Evolutionary conservation across 805 yeast species (phyloP).

Genomic region (Saturnispora silvae): DNA sequence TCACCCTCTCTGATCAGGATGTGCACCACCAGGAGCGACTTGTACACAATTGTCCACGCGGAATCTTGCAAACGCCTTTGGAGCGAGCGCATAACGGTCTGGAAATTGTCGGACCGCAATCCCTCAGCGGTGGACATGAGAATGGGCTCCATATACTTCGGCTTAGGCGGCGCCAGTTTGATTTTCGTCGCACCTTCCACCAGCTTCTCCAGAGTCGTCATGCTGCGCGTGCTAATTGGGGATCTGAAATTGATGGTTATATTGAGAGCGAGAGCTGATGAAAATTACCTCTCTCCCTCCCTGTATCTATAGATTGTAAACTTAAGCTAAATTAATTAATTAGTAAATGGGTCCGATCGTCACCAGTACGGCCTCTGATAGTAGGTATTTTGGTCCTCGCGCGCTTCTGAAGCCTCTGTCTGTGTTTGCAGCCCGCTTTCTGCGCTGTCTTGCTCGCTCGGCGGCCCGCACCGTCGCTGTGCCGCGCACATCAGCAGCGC

Average conservation of each 20-base stretch:
- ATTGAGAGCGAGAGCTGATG: too few species aligned
- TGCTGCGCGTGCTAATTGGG: slow-evolving; percentile 11
- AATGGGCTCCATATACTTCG: slow-evolving; percentile 91
- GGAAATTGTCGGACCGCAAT: slow-evolving; percentile 42
- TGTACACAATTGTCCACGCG: slow-evolving; percentile 89
- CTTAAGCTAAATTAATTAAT: too few species aligned
- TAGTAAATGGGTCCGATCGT: too few species aligned
- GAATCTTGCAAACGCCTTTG: slow-evolving; percentile 56
- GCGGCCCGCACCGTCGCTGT: background rate
- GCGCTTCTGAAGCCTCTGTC: background rate
- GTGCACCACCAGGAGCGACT: slow-evolving; percentile 75
- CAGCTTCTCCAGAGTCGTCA: slow-evolving; percentile 63
- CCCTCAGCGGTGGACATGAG: slow-evolving; percentile 54
- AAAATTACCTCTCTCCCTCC: too few species aligned
- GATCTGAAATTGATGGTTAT: too few species aligned
- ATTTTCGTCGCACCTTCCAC: slow-evolving; percentile 73
- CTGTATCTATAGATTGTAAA: too few species aligned
- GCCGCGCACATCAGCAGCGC: background rate
- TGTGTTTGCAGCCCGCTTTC: background rate
- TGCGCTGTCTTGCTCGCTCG: background rate
- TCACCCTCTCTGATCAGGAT: slow-evolving; percentile 91
- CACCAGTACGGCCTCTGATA: slow-evolving; percentile 4
- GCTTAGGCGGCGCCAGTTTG: slow-evolving; percentile 93
- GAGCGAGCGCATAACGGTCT: slow-evolving; percentile 58
- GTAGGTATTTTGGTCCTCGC: background rate